A percentile compares a stretch with the other conserved stretches of the same genome.
Conservation (phyloP, 805 yeast genomes). For the Saitoella complicata region DNA sequence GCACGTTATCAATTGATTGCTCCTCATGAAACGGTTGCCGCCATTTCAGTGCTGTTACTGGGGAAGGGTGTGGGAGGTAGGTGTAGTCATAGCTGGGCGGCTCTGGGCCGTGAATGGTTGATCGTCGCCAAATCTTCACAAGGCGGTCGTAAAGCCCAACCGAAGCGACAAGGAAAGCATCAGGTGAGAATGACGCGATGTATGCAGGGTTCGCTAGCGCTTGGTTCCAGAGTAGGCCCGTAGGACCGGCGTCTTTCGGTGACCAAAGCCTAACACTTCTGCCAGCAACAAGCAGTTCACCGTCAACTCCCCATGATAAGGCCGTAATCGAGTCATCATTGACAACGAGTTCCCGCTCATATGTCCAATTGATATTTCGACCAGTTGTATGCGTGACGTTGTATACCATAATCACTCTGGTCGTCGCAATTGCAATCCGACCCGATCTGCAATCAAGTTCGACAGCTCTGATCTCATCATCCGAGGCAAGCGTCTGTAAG, state of each 20-base stretch:
- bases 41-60: conserved; percentile 47
- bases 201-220: conserved; percentile 47
- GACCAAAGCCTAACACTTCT: conserved; percentile 39
- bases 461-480: conserved; percentile 1
- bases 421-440: conserved; percentile 17
- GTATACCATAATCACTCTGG: conserved; percentile 13
- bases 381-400: conserved; percentile 14
- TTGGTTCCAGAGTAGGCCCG: conserved; percentile 27
- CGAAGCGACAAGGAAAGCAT: conserved; percentile 50
- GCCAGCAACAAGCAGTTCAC: conserved; percentile 50
- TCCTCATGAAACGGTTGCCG: conserved; percentile 24
- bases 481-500: not conserved
- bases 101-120: conserved; percentile 47
- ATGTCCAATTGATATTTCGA: conserved; percentile 6
- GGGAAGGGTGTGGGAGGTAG: conserved; percentile 47
- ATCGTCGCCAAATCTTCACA: conserved; percentile 65
- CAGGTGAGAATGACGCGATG: conserved; percentile 43
- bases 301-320: conserved; percentile 37
- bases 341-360: conserved; percentile 9
- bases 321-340: conserved; percentile 26
- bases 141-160: conserved; percentile 46
- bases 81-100: conserved; percentile 46
- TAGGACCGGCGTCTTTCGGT: conserved; percentile 11
- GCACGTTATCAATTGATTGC: conserved; percentile 27
- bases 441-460: conserved; percentile 3